A percentile compares a stretch with the other conserved stretches of the same genome.
These are phyloP conservation scores for Umbelopsis isabellina DNA, from an alignment of 192 early-diverging fungal genomes.

Conservation along the genomic window DNA sequence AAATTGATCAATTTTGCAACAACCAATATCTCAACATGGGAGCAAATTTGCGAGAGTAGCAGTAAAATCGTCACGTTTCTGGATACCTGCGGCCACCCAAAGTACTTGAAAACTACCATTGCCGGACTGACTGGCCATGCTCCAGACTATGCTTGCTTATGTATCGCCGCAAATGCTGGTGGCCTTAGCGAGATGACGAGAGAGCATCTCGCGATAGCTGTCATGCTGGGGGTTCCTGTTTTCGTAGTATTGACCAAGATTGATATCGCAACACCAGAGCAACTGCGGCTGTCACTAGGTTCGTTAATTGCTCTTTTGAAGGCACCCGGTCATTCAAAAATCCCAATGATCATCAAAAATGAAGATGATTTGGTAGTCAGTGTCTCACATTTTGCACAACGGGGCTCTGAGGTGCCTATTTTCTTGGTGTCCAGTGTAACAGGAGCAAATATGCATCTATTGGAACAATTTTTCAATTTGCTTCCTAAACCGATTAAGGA, in stretches of 20 bases:
- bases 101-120: slow-evolving; percentile 89
- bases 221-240: slow-evolving; percentile 81
- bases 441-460: slow-evolving; percentile 67
- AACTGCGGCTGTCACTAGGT: slow-evolving; percentile 48
- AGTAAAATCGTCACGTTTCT: slow-evolving; percentile 83
- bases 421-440: slow-evolving; percentile 86
- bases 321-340: slow-evolving; percentile 42
- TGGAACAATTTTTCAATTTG: slow-evolving; percentile 70
- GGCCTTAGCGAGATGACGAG: slow-evolving; percentile 65
- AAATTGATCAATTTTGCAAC: slow-evolving; percentile 77
- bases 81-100: slow-evolving; percentile 89
- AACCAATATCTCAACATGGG: slow-evolving; percentile 67
- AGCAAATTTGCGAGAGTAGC: slow-evolving; percentile 77
- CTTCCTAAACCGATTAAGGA: slow-evolving; percentile 63
- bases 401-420: slow-evolving; percentile 72
- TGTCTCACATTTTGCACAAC: slow-evolving; percentile 41
- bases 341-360: slow-evolving; percentile 47
- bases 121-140: slow-evolving; percentile 87
- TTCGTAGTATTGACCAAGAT: slow-evolving; percentile 89
- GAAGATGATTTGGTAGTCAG: slow-evolving; percentile 43
- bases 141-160: slow-evolving; percentile 88
- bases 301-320: slow-evolving; percentile 54
- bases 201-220: slow-evolving; percentile 80
- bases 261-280: slow-evolving; percentile 62
- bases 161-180: slow-evolving; percentile 71